Evolutionary conservation across 1,284 basidiomycete genomes (phyloP).

Genomic region (Marasmius tenuissimus): DNA sequence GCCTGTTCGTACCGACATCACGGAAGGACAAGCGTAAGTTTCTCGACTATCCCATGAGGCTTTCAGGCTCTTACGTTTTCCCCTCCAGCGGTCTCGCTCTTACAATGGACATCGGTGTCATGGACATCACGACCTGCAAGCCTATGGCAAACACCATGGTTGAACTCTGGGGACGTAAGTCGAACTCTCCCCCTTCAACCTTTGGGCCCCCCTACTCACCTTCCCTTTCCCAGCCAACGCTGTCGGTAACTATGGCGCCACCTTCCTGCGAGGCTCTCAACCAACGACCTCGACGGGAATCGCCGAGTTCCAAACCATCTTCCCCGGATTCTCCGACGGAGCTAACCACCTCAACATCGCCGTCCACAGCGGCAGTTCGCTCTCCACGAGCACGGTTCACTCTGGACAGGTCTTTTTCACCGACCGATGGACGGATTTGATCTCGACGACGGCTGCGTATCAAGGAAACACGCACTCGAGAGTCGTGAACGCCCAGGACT

Average conservation of each 20-base stretch:
- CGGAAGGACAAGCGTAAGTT: constrained; percentile 42
- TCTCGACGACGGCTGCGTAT: constrained; percentile 27
- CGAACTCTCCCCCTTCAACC: background rate
- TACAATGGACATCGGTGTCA: constrained; percentile 53
- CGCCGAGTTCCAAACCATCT: constrained; percentile 52
- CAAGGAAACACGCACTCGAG: constrained; percentile 30
- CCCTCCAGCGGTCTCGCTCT: constrained; percentile 43
- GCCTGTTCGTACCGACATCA: constrained; percentile 49
- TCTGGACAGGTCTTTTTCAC: constrained; percentile 40
- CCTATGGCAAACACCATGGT: constrained; percentile 54
- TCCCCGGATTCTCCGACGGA: constrained; percentile 42
- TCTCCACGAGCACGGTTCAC: constrained; percentile 19
- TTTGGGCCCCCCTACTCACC: background rate
- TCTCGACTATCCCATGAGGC: background rate
- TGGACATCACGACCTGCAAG: constrained; percentile 57
- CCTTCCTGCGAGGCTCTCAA: constrained; percentile 50
- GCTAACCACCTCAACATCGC: constrained; percentile 35
- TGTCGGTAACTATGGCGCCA: constrained; percentile 32
- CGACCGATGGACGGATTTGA: constrained; percentile 36
- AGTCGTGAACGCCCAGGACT: constrained; percentile 31
- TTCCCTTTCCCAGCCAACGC: constrained; percentile 31
- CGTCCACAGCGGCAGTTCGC: constrained; percentile 20
- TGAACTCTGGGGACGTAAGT: constrained; percentile 52
- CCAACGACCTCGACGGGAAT: constrained; percentile 52
- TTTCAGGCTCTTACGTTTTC: background rate